These are phyloP conservation scores for Zymoseptoria ardabiliae DNA, from an alignment of 2,329 filamentous ascomycete species.

Conservation along the genomic window DNA sequence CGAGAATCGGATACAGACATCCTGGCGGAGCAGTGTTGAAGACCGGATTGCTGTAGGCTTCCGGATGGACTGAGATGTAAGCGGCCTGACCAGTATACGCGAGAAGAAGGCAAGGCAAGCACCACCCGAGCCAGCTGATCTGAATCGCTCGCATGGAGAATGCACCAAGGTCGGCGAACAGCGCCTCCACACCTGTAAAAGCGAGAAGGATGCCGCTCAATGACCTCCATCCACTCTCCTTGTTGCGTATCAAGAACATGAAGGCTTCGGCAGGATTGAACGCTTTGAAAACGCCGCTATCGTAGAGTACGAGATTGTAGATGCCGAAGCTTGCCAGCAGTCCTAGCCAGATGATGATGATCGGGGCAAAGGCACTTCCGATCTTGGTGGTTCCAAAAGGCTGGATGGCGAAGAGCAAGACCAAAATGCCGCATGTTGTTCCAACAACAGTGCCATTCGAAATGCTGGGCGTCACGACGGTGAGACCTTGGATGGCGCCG, in stretches of 20 bases:
- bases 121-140: slow-evolving; percentile 60
- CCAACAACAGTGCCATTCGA: slow-evolving; percentile 53
- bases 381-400: slow-evolving; percentile 58
- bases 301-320: slow-evolving; percentile 46
- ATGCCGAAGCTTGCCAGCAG: slow-evolving; percentile 58
- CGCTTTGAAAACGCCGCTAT: slow-evolving; percentile 44
- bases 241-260: slow-evolving; percentile 52
- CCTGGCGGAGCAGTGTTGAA: slow-evolving; percentile 63
- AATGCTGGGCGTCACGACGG: slow-evolving; percentile 52
- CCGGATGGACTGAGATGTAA: slow-evolving; percentile 54
- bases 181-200: slow-evolving; percentile 71
- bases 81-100: slow-evolving; percentile 69
- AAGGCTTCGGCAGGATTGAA: slow-evolving; percentile 53
- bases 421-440: slow-evolving; percentile 56
- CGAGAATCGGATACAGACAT: slow-evolving; percentile 59
- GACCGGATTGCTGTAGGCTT: slow-evolving; percentile 64
- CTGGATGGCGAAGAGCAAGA: slow-evolving; percentile 57
- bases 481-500: slow-evolving; percentile 55
- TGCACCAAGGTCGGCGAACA: slow-evolving; percentile 71
- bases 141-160: slow-evolving; percentile 60
- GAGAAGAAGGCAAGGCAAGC: slow-evolving; percentile 60
- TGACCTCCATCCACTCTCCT: slow-evolving; percentile 54
- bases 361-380: slow-evolving; percentile 55
- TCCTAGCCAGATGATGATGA: slow-evolving; percentile 58
- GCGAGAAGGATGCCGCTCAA: slow-evolving; percentile 62